phyloP scores from a whole-genome alignment of 2,329 filamentous ascomycete genomes.

The Zasmidium angulare region DNA sequence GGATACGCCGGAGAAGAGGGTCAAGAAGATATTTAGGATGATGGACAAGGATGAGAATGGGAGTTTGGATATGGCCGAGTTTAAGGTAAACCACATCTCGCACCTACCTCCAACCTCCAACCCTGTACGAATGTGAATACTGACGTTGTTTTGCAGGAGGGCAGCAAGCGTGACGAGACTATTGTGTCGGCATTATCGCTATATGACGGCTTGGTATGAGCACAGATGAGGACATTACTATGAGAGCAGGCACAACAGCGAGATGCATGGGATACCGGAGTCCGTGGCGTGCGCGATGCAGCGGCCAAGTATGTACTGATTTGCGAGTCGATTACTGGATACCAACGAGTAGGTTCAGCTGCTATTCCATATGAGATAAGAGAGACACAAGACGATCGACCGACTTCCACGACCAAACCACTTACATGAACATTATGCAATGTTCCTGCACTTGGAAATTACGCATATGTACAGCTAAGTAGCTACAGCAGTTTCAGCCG shows the following conservation, averaged over 20 bases:
- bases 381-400: too few species aligned
- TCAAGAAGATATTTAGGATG: constrained; percentile 98
- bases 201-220: constrained; percentile 82
- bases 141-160: constrained; percentile 56
- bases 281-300: not conserved
- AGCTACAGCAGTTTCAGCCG: too few species aligned
- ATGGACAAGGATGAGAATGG: constrained; percentile 99
- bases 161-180: constrained; percentile 96
- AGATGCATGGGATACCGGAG: not conserved
- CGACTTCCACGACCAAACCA: too few species aligned
- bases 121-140: not conserved
- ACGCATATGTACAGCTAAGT: too few species aligned
- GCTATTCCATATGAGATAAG: not conserved
- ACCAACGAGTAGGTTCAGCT: not conserved
- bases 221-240: not conserved
- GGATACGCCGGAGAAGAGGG: constrained; percentile 97
- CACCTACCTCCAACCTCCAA: not conserved
- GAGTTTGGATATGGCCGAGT: constrained; percentile 93
- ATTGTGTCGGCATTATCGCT: constrained; percentile 96
- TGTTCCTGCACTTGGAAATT: too few species aligned
- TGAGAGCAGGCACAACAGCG: not conserved
- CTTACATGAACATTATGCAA: too few species aligned
- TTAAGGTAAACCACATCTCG: constrained; percentile 58
- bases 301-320: not conserved
- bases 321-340: not conserved